Evolutionary conservation across 768 basidiomycete species (phyloP), one percentile per base, ranked within the genome.

Genomic region (Naganishia antarctica): DNA sequence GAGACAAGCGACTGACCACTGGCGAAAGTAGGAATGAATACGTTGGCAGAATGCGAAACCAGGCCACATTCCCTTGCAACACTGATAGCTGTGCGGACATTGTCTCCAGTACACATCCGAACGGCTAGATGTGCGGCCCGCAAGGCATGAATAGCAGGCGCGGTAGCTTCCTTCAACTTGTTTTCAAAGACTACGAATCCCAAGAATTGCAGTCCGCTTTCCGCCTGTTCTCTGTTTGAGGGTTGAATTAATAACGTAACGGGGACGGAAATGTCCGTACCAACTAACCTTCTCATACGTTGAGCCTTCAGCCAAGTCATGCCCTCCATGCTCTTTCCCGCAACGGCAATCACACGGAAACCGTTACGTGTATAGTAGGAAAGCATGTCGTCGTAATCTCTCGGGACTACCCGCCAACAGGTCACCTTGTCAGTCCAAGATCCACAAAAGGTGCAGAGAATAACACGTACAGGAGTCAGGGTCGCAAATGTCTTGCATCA

Each of bases 161-260:
- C 81, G 0, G 94, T 97, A 8, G 89, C 91, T 4, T 88, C 85
- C 72, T 99, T 99, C 66, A 99, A 80, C 79, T 94, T 89, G 80
- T 99, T 99, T 78, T 99, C 96, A 71, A 99, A 99, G 66, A 99
- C 93, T 71, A 98, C 87, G 37, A 99, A 80, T 2, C 96, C 96
- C 16, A 98, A 83, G 80, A 99, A 99, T 62, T 85, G 85, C 8
- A 99, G 81, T 28, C 84, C 85, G 1, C 86, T 89, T 73, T 99
- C 96, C 16, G 92, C 94, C 79, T 93, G 90, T 70, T 98, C 96
- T 28, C 92, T 96, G 69, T 16, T n/a, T n/a, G 18, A 23, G 15
- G 0, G 23, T 12, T 23, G 58, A 21, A 58, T 68, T 61, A 47
- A 11, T 46, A 7, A 32, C 25, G 44, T 26, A 23, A 57, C 21